These are phyloP conservation scores for Chlamydomonas urium DNA, from an alignment of 139 green algal genomes.

Conservation along the genomic window DNA sequence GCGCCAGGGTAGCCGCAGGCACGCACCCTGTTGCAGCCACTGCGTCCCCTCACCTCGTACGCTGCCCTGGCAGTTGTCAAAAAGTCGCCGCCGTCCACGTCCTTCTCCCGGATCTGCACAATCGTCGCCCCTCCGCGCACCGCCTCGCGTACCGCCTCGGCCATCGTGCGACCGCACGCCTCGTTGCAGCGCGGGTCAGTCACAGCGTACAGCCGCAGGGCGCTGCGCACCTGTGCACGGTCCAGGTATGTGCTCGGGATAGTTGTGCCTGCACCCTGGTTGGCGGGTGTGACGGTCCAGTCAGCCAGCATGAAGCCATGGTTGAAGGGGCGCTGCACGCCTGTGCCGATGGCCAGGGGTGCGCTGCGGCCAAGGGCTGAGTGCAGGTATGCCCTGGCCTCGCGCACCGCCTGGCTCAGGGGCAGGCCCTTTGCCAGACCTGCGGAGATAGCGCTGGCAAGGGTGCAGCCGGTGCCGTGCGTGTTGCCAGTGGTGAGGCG, in stretches of 20 bases:
- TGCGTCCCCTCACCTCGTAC: constrained; percentile 19
- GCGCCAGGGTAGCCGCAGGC: no score
- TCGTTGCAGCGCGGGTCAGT: constrained; percentile 72
- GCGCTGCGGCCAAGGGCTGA: constrained; percentile 51
- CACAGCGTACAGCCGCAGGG: constrained; percentile 77
- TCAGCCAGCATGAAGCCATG: constrained; percentile 44
- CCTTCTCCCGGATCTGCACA: constrained; percentile 67
- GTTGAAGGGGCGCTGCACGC: constrained; percentile 77
- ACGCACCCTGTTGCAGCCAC: no score
- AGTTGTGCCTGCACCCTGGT: neutral
- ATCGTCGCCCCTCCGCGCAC: constrained; percentile 10
- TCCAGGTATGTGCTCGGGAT: no score
- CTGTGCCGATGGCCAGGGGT: constrained; percentile 56
- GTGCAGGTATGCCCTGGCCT: constrained; percentile 68
- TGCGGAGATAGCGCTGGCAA: constrained; percentile 80
- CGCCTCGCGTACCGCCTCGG: constrained; percentile 5
- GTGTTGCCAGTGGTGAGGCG: constrained; percentile 71
- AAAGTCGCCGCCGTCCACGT: constrained; percentile 67
- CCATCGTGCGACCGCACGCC: neutral
- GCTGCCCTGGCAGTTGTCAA: constrained; percentile 44
- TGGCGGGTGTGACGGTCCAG: neutral
- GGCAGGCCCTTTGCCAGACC: constrained; percentile 75
- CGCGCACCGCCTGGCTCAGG: constrained; percentile 48
- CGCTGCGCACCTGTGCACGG: constrained; percentile 11
- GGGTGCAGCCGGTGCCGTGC: constrained; percentile 93